Evolutionary conservation across 2,329 filamentous ascomycete species (phyloP), one percentile per base, ranked within the genome.

Genomic region (Zymoseptoria brevis): DNA sequence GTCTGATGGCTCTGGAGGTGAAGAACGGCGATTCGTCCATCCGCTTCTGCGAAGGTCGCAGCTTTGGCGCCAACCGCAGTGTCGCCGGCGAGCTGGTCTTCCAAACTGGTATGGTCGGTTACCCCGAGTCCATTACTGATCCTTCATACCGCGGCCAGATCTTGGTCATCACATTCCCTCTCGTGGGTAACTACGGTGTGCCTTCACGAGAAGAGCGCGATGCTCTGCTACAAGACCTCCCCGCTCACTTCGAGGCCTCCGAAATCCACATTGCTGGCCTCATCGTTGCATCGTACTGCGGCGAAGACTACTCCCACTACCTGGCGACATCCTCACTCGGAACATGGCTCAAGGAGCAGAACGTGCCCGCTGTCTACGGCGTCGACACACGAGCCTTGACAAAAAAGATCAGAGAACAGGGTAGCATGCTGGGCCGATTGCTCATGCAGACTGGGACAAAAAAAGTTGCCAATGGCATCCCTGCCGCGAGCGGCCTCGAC

Each of bases 31-130:
- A 87, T 60, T 84, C 68, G 29, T 60, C 62, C 60, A 64, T 73
- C 57, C 72, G 73, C 59, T 70, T 90, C 72, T 96, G 91, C 81
- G 89, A 95, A 74, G 94, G 94, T 68, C 91, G 90, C 80, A 96
- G 91, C 83, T 99, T 99, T 74, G 94, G 94, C 76, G 92, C 93
- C 64, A 83, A 90, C 72, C 96, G 92, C 83, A 96, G 90, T 79
- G 86, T 95, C 71, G 89, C 93, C 66, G 94, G 94, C 75, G 94
- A 99, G 81, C 82, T 99, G 74, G 94, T 99, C 77, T 99, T 99
- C 80, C 93, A 97, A 83, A 99, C 94, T 60, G 94, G 94, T 76
- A 96, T 97, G 92, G 94, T 97, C 69, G 94, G 94, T 72, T 99
- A 99, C 75, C 92, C 94, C 50, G 94, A 99, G 81, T 95, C 88